Conservation (phyloP, 768 basidiomycete genomes). For the Inosperma sp. region DNA sequence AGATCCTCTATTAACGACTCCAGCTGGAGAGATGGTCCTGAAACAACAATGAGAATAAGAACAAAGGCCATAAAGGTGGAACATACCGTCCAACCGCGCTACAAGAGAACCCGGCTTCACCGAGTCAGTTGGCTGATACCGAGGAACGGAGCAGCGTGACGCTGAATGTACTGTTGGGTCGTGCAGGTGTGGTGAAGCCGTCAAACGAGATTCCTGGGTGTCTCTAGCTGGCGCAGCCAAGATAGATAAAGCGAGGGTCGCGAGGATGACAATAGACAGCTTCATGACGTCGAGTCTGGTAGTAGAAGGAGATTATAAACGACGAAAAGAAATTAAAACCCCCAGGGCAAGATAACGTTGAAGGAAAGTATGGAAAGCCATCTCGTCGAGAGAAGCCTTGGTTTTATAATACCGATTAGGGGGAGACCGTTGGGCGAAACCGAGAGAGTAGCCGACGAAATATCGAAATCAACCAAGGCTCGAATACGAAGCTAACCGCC, state of each 20-base stretch:
- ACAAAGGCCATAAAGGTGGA: not conserved
- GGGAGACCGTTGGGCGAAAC: too few species aligned
- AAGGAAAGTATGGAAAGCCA: too few species aligned
- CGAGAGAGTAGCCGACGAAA: too few species aligned
- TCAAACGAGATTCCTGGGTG: constrained; percentile 21
- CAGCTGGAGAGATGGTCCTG: too few species aligned
- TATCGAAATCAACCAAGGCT: too few species aligned
- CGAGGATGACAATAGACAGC: constrained; percentile 41
- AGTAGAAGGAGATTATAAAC: constrained; percentile 5
- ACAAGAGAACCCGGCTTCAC: not conserved
- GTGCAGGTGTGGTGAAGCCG: constrained; percentile 18
- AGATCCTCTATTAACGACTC: too few species aligned
- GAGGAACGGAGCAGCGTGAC: not conserved
- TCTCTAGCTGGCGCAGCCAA: constrained; percentile 42
- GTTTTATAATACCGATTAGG: too few species aligned
- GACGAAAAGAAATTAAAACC: not conserved
- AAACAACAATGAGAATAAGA: not conserved
- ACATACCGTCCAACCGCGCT: constrained; percentile 4
- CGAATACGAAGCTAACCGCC: constrained; percentile 10
- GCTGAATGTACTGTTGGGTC: not conserved
- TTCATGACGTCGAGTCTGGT: constrained; percentile 32
- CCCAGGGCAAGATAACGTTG: too few species aligned
- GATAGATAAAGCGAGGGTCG: constrained; percentile 42
- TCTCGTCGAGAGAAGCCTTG: too few species aligned
- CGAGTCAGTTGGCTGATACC: not conserved